Conservation (phyloP, 176 grass and related monocot species). For the Areca catechu region DNA sequence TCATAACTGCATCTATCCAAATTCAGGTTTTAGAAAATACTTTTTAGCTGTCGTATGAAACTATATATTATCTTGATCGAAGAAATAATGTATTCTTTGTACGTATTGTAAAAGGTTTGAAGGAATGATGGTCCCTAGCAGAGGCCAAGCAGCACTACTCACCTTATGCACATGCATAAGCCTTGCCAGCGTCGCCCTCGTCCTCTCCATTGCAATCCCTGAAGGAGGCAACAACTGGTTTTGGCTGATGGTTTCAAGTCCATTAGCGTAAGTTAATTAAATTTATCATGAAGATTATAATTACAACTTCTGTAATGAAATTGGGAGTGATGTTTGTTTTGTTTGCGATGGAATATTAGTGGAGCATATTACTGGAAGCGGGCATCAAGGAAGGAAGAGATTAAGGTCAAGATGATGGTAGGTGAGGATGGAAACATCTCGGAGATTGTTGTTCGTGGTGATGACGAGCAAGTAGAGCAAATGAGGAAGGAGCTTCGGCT, state of each 20-base stretch:
- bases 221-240: constrained; percentile 97
- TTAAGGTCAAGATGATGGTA: constrained; percentile 81
- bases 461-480: constrained; percentile 79
- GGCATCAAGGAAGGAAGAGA: constrained; percentile 88
- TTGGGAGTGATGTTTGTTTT: background rate
- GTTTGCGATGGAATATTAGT: constrained; percentile 37
- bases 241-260: constrained; percentile 83
- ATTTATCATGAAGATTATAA: no score
- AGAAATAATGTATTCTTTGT: background rate
- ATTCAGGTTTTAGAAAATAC: no score
- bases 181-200: constrained; percentile 77
- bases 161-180: constrained; percentile 95
- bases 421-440: constrained; percentile 43
- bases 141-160: constrained; percentile 77
- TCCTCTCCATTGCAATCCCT: constrained; percentile 83
- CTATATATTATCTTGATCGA: no score
- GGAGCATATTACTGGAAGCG: constrained; percentile 92
- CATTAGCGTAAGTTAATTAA: constrained; percentile 57
- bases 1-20: no score
- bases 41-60: no score
- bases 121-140: constrained; percentile 86
- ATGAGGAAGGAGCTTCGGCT: constrained; percentile 82
- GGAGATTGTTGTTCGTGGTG: constrained; percentile 62
- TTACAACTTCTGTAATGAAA: no score
- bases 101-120: constrained; percentile 53